phyloP scores from a whole-genome alignment of 805 yeast species.

The Metschnikowia shivogae region DNA sequence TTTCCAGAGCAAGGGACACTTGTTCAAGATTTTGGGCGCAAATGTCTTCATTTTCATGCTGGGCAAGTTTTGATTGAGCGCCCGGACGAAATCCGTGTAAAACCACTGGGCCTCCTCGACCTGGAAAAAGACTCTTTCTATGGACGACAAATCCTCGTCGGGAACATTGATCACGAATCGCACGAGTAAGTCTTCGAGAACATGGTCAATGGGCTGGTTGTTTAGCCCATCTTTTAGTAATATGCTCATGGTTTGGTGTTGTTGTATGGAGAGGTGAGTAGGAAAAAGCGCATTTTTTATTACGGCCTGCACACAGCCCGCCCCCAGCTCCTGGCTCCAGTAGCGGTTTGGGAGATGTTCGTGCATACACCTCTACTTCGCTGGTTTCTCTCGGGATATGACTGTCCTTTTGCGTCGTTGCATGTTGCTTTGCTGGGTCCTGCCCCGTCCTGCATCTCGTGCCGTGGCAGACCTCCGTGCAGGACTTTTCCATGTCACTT shows the following conservation, averaged over 20 bases:
- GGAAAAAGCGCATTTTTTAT: conserved; percentile 1
- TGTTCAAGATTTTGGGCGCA: conserved; percentile 59
- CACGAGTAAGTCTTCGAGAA: conserved; percentile 80
- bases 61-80: conserved; percentile 72
- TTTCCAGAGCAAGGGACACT: conserved; percentile 75
- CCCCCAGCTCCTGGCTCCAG: background rate
- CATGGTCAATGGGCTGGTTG: conserved; percentile 64
- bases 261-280: background rate
- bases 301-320: background rate
- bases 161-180: conserved; percentile 92
- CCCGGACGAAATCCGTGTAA: conserved; percentile 77
- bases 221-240: conserved; percentile 54
- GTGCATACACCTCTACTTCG: background rate
- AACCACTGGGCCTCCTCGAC: conserved; percentile 99
- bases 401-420: too few relatives aligned
- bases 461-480: too few relatives aligned
- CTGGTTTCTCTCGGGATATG: background rate
- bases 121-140: conserved; percentile 81
- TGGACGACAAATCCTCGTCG: conserved; percentile 77
- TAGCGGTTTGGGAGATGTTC: background rate
- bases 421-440: too few relatives aligned
- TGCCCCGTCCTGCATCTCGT: too few relatives aligned
- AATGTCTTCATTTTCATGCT: conserved; percentile 72
- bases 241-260: conserved; percentile 46
- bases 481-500: too few relatives aligned